Percentiles rank a stretch among this genome's conserved stretches.
phyloP scores from a whole-genome alignment of 495 filamentous ascomycete genomes.

The Cryomyces antarcticus region DNA sequence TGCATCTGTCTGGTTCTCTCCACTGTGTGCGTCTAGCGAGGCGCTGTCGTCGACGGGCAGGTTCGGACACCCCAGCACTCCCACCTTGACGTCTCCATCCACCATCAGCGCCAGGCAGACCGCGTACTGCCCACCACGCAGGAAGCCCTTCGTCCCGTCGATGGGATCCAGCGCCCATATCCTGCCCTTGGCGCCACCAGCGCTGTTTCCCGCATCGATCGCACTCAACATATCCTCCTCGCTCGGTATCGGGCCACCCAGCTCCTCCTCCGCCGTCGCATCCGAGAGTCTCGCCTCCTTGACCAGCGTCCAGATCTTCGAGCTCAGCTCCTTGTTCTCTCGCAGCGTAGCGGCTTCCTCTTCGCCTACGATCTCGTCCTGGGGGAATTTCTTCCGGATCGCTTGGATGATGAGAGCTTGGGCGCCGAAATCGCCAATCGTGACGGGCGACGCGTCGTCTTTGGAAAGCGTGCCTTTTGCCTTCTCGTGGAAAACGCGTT shows the following conservation, averaged over 20 bases:
- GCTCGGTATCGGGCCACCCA: slow-evolving; percentile 52
- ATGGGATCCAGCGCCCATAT: slow-evolving; percentile 97
- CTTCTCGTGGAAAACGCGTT: slow-evolving; percentile 78
- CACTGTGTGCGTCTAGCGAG: slow-evolving; percentile 42
- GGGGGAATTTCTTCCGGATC: slow-evolving; percentile 70
- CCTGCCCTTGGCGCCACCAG: slow-evolving; percentile 58
- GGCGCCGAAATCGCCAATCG: slow-evolving; percentile 92
- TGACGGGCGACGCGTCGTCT: slow-evolving; percentile 88
- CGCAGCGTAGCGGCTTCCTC: slow-evolving; percentile 72
- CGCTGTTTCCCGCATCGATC: slow-evolving; percentile 66
- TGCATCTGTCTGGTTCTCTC: slow-evolving; percentile 43
- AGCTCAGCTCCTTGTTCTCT: slow-evolving; percentile 38
- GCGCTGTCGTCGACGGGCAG: slow-evolving; percentile 64
- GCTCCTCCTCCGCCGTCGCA: slow-evolving; percentile 34
- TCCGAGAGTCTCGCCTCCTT: slow-evolving; percentile 52
- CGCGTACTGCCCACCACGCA: slow-evolving; percentile 94
- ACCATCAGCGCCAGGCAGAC: slow-evolving; percentile 83
- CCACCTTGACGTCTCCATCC: slow-evolving; percentile 86
- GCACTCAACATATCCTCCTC: slow-evolving; percentile 63
- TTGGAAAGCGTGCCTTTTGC: slow-evolving; percentile 88
- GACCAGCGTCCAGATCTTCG: slow-evolving; percentile 69
- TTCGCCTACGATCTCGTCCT: slow-evolving; percentile 82
- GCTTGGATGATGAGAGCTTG: slow-evolving; percentile 90
- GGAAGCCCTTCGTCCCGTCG: slow-evolving; percentile 92
- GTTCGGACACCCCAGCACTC: slow-evolving; percentile 87